phyloP scores from a whole-genome alignment of 2,329 filamentous ascomycete species.

The Alternaria panax region DNA sequence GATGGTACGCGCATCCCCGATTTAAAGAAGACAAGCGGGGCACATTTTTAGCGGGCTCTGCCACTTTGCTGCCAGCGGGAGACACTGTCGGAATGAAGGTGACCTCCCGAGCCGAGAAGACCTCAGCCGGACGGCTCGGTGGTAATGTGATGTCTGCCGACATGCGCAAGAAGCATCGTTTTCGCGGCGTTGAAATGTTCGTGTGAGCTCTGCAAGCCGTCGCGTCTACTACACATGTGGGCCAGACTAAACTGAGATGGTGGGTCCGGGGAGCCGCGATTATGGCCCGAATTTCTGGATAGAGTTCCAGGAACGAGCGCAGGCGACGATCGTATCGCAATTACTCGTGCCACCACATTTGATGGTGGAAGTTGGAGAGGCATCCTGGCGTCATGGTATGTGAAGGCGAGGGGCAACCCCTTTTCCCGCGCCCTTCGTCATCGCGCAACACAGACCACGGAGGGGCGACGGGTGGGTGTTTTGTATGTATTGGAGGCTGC shows the following conservation, averaged over 20 bases:
- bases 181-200: slow-evolving; percentile 1
- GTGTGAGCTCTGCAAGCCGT: slow-evolving; percentile 13
- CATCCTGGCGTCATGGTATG: slow-evolving; percentile 32
- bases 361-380: slow-evolving; percentile 28
- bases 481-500: slow-evolving; percentile 11
- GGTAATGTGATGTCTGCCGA: slow-evolving; percentile 1
- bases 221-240: slow-evolving; percentile 30
- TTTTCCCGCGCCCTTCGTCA: slow-evolving; percentile 37
- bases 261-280: slow-evolving; percentile 46
- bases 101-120: slow-evolving; percentile 8
- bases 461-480: slow-evolving; percentile 20
- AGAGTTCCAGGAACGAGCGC: slow-evolving; percentile 46
- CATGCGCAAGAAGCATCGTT: slow-evolving; percentile 5
- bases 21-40: slow-evolving; percentile 25
- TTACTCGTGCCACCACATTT: slow-evolving; percentile 36
- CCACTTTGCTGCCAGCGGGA: slow-evolving; percentile 19
- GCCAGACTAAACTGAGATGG: slow-evolving; percentile 18
- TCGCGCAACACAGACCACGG: slow-evolving; percentile 27
- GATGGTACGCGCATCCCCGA: slow-evolving; percentile 23
- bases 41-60: slow-evolving; percentile 20
- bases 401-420: slow-evolving; percentile 26
- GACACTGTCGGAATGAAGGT: slow-evolving; percentile 7
- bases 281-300: slow-evolving; percentile 45
- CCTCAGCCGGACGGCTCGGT: slow-evolving; percentile 4
- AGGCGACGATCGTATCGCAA: slow-evolving; percentile 42